These are phyloP conservation scores for Solanum dulcamara DNA, from an alignment of 257 asterid species.

Conservation along the genomic window DNA sequence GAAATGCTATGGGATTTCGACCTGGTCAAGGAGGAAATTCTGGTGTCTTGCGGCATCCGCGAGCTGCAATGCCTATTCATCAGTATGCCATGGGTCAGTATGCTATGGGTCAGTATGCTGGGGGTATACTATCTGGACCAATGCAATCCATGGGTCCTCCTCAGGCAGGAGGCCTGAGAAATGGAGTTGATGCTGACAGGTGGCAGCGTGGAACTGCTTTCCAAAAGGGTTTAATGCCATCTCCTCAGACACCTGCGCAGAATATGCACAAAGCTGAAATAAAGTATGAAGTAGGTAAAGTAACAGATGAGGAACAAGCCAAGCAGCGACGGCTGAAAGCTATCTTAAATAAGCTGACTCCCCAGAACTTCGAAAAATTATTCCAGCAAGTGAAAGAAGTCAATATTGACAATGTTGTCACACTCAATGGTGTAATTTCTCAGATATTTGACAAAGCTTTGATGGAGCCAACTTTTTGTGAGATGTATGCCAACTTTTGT, in stretches of 20 bases:
- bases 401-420: conserved; percentile 57
- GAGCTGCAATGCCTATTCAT: conserved; percentile 39
- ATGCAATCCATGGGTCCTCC: conserved; percentile 58
- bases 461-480: conserved; percentile 94
- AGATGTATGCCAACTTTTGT: conserved; percentile 96
- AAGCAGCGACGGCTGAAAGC: conserved; percentile 83
- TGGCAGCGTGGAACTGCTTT: conserved; percentile 79
- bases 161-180: conserved; percentile 50
- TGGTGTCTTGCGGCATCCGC: conserved; percentile 57
- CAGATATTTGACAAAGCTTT: conserved; percentile 95
- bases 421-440: conserved; percentile 75
- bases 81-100: conserved; percentile 30
- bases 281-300: conserved; percentile 80
- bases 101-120: background rate
- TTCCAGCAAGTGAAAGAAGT: conserved; percentile 83
- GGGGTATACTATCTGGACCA: conserved; percentile 57
- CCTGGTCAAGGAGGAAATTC: conserved; percentile 49
- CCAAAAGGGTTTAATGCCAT: conserved; percentile 71
- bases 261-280: conserved; percentile 78
- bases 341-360: conserved; percentile 91
- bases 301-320: conserved; percentile 73
- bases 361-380: conserved; percentile 82
- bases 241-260: conserved; percentile 57
- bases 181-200: conserved; percentile 66
- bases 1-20: conserved; percentile 35